A percentile compares a stretch with the other conserved stretches of the same genome.
These are phyloP conservation scores for Bipolaris sorokiniana DNA, from an alignment of 2,329 filamentous ascomycete genomes.

Conservation along the genomic window DNA sequence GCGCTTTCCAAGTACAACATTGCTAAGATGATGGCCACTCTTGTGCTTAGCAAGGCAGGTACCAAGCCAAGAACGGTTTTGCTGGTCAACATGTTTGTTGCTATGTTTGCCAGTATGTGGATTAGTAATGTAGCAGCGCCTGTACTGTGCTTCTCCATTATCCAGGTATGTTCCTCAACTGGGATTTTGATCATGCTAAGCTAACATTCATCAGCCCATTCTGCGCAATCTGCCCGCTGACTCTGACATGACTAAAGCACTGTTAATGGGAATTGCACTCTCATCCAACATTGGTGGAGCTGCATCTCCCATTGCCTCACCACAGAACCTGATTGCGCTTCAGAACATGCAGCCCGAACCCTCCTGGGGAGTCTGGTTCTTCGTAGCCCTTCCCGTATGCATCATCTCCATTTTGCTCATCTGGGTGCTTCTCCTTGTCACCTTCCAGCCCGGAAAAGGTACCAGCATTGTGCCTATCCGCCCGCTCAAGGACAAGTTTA, in stretches of 20 bases:
- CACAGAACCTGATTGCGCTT: conserved; percentile 95
- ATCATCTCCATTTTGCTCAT: conserved; percentile 86
- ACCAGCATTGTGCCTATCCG: conserved; percentile 92
- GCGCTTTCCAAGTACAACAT: conserved; percentile 97
- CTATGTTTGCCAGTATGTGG: conserved; percentile 97
- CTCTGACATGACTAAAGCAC: conserved; percentile 90
- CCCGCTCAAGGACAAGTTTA: conserved; percentile 85
- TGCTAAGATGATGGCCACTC: conserved; percentile 94
- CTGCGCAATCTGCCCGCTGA: conserved; percentile 89
- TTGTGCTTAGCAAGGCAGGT: conserved; percentile 94
- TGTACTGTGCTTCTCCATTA: conserved; percentile 96
- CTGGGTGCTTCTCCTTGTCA: conserved; percentile 83
- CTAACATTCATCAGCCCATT: conserved; percentile 71
- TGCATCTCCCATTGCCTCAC: conserved; percentile 94
- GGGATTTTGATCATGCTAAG: accelerated
- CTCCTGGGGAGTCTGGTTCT: conserved; percentile 97
- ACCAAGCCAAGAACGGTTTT: conserved; percentile 88
- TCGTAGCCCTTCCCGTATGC: conserved; percentile 90
- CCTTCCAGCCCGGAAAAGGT: conserved; percentile 83
- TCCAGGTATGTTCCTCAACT: conserved; percentile 68
- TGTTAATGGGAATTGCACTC: conserved; percentile 93
- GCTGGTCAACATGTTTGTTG: conserved; percentile 98
- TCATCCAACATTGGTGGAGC: conserved; percentile 96
- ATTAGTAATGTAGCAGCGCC: conserved; percentile 98
- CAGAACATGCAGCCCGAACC: conserved; percentile 93